These are phyloP conservation scores for Coemansia sp. DNA, from an alignment of 192 early-diverging fungal species.

Conservation along the genomic window DNA sequence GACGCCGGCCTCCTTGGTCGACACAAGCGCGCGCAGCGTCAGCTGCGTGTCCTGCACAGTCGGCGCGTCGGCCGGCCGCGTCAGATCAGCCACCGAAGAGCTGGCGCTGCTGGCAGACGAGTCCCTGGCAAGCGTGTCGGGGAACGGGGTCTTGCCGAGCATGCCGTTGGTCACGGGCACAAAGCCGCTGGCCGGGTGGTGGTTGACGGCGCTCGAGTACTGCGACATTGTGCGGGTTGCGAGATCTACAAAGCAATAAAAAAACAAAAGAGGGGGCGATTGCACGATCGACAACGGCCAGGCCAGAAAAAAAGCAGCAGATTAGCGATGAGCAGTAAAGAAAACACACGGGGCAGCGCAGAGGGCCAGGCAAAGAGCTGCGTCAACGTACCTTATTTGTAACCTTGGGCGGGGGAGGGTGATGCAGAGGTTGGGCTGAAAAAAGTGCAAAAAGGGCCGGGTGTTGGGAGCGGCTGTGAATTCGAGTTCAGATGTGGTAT, in stretches of 20 bases:
- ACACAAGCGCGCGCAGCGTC: constrained; percentile 85
- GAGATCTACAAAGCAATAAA: constrained; percentile 1
- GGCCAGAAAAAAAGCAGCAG: no score
- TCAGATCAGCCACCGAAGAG: constrained; percentile 31
- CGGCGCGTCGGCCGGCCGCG: constrained; percentile 27
- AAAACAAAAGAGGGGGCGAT: neutral
- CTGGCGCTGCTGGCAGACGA: constrained; percentile 28
- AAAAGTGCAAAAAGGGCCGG: neutral
- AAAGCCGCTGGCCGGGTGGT: neutral
- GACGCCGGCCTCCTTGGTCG: constrained; percentile 92
- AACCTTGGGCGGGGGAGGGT: neutral
- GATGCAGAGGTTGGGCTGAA: neutral
- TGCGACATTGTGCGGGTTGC: constrained; percentile 39
- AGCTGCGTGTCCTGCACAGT: constrained; percentile 60
- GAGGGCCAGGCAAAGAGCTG: no score
- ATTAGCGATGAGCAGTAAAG: no score
- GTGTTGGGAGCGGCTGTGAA: neutral
- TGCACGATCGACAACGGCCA: neutral
- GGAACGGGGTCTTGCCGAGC: constrained; percentile 34
- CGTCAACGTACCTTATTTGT: no score
- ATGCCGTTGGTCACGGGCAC: neutral
- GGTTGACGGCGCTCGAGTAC: constrained; percentile 14
- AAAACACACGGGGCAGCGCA: no score
- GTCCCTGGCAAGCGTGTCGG: constrained; percentile 26
- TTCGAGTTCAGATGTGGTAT: constrained; percentile 5